phyloP scores from a whole-genome alignment of 768 basidiomycete genomes.

The Collybiopsis confluens region DNA sequence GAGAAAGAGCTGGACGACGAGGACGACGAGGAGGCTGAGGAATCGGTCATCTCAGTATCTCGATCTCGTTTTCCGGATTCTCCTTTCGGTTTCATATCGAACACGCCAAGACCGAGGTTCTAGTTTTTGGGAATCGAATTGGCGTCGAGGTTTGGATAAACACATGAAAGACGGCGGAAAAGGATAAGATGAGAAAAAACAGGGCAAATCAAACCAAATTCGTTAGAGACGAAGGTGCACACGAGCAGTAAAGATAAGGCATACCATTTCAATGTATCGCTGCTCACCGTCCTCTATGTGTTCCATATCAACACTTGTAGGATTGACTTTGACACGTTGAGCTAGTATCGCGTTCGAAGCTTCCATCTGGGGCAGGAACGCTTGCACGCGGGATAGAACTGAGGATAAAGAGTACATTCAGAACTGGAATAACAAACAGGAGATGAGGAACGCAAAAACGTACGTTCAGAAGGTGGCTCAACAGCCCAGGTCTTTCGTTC shows the following conservation, averaged over 20 bases:
- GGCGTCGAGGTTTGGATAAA: no score
- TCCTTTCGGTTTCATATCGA: slow-evolving; percentile 1
- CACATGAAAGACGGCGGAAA: not conserved
- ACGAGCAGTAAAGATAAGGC: slow-evolving; percentile 7
- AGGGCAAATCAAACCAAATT: not conserved
- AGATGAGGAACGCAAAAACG: slow-evolving; percentile 18
- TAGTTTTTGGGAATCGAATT: no score
- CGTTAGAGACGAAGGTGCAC: not conserved
- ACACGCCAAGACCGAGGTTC: slow-evolving; percentile 8
- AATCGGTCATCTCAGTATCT: slow-evolving; percentile 6
- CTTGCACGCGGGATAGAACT: slow-evolving; percentile 66
- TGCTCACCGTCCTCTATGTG: slow-evolving; percentile 44
- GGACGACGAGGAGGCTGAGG: not conserved
- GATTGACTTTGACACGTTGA: slow-evolving; percentile 41
- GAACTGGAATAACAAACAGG: not conserved
- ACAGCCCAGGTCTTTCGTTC: slow-evolving; percentile 31
- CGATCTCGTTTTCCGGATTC: not conserved
- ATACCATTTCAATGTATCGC: slow-evolving; percentile 65
- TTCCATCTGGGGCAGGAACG: slow-evolving; percentile 63
- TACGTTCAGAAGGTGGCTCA: slow-evolving; percentile 46
- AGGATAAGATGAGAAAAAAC: not conserved
- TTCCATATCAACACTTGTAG: slow-evolving; percentile 67
- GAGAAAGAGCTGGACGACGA: not conserved
- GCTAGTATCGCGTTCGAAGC: slow-evolving; percentile 57
- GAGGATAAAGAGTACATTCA: not conserved